phyloP scores from a whole-genome alignment of 306 rosid genomes.

The Gillenia trifoliata region DNA sequence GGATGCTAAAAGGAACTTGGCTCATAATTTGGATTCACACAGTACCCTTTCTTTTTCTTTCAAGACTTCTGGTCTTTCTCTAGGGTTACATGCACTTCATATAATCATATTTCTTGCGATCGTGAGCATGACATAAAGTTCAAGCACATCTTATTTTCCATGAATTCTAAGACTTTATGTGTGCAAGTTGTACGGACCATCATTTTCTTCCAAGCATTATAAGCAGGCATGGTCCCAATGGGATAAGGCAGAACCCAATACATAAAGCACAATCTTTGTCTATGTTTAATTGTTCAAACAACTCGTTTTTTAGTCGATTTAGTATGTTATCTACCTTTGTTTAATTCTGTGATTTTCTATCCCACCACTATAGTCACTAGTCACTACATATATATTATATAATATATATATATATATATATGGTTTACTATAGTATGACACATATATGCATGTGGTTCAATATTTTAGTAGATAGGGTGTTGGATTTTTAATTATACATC shows the following conservation, averaged over 20 bases:
- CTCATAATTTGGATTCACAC: not conserved
- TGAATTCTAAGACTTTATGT: not conserved
- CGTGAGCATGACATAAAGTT: not conserved
- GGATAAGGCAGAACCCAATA: conserved; percentile 25
- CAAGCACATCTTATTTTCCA: not conserved
- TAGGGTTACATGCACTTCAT: too few species aligned
- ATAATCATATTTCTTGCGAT: not conserved
- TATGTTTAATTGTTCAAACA: not conserved
- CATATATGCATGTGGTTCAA: too few species aligned
- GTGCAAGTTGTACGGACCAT: not conserved
- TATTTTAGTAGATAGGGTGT: too few species aligned
- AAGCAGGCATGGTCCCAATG: not conserved
- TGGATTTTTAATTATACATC: too few species aligned
- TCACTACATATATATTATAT: not conserved
- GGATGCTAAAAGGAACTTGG: not conserved
- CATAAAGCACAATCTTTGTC: not conserved
- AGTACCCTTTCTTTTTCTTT: not conserved
- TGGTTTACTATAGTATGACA: too few species aligned
- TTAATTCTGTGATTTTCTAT: not conserved
- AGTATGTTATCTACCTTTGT: not conserved
- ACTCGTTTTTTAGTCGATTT: not conserved
- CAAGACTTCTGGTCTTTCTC: too few species aligned
- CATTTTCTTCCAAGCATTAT: not conserved
- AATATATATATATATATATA: too few species aligned
- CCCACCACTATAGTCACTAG: not conserved